Evolutionary conservation across 2,329 filamentous ascomycete genomes (phyloP).

Genomic region (Fusarium goolgardi): DNA sequence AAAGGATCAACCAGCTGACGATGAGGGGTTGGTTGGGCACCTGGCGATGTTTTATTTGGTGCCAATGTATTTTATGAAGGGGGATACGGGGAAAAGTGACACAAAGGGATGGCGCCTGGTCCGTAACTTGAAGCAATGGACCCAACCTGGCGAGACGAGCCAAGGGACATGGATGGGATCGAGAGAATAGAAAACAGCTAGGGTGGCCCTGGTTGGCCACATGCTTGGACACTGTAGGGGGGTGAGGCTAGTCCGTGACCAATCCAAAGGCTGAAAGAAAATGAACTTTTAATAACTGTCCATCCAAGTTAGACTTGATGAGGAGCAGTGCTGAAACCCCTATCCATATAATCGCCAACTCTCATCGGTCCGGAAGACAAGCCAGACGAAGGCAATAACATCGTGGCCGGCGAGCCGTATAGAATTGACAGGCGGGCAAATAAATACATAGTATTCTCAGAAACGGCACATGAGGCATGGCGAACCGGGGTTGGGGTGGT

Average conservation of each 20-base stretch:
- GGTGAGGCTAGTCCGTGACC: slow-evolving; percentile 34
- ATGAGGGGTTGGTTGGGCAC: slow-evolving; percentile 47
- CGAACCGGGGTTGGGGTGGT: slow-evolving; percentile 40
- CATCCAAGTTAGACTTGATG: slow-evolving; percentile 11
- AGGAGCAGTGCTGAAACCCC: slow-evolving; percentile 22
- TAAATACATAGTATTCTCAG: slow-evolving; percentile 8
- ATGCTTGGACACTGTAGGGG: slow-evolving; percentile 15
- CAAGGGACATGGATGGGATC: slow-evolving; percentile 44
- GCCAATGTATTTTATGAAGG: slow-evolving; percentile 49
- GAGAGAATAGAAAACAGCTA: slow-evolving; percentile 34
- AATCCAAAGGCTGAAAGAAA: slow-evolving; percentile 21
- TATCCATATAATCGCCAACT: slow-evolving; percentile 4
- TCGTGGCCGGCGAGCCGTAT: slow-evolving; percentile 11
- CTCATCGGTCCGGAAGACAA: slow-evolving; percentile 6
- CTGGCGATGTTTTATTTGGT: slow-evolving; percentile 49
- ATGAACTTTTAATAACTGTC: slow-evolving; percentile 17
- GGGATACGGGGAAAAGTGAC: slow-evolving; percentile 49
- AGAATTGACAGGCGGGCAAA: slow-evolving; percentile 31
- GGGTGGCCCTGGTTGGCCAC: slow-evolving; percentile 38
- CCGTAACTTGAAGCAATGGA: slow-evolving; percentile 50
- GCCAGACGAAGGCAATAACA: slow-evolving; percentile 7
- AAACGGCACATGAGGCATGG: slow-evolving; percentile 39
- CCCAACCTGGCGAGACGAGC: slow-evolving; percentile 46
- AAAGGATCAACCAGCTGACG: slow-evolving; percentile 32
- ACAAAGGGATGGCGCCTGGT: slow-evolving; percentile 47